Evolutionary conservation across 106 monocot genomes (phyloP), one percentile per base, ranked within the genome.

Genomic region (Allium cepa): DNA sequence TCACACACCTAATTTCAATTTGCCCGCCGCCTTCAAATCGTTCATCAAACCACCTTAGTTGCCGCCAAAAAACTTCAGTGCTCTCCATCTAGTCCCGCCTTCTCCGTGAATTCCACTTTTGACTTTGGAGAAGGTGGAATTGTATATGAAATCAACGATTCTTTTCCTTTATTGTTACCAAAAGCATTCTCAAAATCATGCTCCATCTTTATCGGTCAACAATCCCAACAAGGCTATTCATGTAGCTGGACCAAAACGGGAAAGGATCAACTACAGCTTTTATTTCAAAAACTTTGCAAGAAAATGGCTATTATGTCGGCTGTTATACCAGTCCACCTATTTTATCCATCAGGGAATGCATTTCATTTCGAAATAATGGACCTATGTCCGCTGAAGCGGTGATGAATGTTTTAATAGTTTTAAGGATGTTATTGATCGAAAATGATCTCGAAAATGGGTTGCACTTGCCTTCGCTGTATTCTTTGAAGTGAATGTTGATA

Each of bases 231-330:
- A 1, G 36, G 36, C 4, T 61, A 72, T 99, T 70, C 97, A 92
- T 81, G 76, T 99, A 73, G 87, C 92, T 57, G 99, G 99, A 13
- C 90, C 99, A 5, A 99, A 99, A 67, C n/a, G 99, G 99, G 28
- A 99, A 99, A 80, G 99, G 99, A 63, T 99, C 99, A 49, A 87
- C 90, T 69, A 73, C 87, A 50, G 85, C 93, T 27, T 99, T 87
- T 76, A 58, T 99, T 12, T 87, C 90, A 59, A 93, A 79, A 71
- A 99, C 93, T 68, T 83, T 99, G 72, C 71, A 79, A 57, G 78
- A 90, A 78, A 79, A 78, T 69, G 90, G 93, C 49, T 99, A 85
- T 56, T 67, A 64, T 69, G 90, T 99, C 68, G 99, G 99, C 3
- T 85, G 87, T 67, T 99, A 99, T 69, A 90, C 87, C 14, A 96